Conservation (phyloP, 208 protist genomes). For the Giardia duodenalis region DNA sequence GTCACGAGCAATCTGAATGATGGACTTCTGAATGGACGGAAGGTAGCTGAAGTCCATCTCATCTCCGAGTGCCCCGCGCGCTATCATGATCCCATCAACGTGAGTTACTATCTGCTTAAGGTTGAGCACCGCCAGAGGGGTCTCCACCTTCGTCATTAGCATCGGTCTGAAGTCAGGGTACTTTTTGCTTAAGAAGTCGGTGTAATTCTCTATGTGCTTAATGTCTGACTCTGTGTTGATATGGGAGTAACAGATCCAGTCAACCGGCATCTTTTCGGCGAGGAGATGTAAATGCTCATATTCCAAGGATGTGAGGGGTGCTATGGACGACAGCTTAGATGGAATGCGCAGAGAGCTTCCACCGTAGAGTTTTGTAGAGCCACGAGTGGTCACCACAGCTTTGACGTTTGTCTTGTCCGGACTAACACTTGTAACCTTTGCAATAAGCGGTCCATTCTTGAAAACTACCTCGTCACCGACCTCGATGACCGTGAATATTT, state of each 20-base stretch:
- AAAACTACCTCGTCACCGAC: neutral
- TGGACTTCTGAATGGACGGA: neutral
- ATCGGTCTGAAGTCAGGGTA: neutral
- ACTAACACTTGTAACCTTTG: neutral
- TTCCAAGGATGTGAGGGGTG: neutral
- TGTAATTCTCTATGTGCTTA: neutral
- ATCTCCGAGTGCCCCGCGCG: neutral
- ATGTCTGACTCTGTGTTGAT: neutral
- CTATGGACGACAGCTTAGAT: neutral
- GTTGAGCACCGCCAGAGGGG: neutral
- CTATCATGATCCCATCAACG: neutral
- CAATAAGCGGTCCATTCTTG: neutral
- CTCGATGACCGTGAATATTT: neutral
- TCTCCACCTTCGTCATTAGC: neutral
- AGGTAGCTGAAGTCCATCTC: neutral
- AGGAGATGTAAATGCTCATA: neutral
- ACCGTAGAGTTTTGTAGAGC: neutral
- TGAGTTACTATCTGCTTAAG: neutral
- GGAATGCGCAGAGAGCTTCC: neutral
- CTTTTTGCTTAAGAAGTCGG: neutral
- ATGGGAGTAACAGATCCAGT: neutral
- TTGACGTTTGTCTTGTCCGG: neutral
- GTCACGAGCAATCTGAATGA: neutral
- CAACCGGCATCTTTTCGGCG: neutral
- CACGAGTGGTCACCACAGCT: neutral